A percentile compares a stretch with the other conserved stretches of the same genome.
These are phyloP conservation scores for Sugiyamaella neomexicana DNA, from an alignment of 1,139 yeast species.

Conservation along the genomic window DNA sequence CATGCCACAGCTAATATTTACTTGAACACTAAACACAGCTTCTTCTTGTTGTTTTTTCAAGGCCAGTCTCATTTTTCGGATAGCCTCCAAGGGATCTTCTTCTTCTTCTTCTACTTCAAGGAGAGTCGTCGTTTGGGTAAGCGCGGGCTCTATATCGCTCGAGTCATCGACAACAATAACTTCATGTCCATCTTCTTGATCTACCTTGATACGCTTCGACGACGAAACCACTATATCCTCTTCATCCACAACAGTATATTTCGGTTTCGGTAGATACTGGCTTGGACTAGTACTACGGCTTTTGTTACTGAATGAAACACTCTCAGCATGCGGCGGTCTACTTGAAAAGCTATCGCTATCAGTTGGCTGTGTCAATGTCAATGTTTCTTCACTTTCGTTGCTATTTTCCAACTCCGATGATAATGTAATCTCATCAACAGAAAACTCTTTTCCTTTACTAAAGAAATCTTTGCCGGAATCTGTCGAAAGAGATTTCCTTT, in stretches of 20 bases:
- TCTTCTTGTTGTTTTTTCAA: constrained; percentile 1
- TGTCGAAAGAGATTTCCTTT: not conserved
- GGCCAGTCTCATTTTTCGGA: constrained; percentile 6
- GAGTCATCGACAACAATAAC: not conserved
- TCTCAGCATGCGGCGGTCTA: not conserved
- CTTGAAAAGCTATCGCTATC: not conserved
- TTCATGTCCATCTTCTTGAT: not conserved
- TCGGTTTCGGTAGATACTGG: not conserved
- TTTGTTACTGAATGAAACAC: not conserved
- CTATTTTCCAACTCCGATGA: not conserved
- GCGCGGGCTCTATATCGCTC: not conserved
- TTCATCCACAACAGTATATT: too few species aligned
- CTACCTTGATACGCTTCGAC: not conserved
- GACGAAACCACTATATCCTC: not conserved
- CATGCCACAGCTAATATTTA: constrained; percentile 9
- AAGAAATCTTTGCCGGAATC: constrained; percentile 16
- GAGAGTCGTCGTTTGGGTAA: too few species aligned
- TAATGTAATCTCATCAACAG: not conserved
- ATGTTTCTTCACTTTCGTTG: not conserved
- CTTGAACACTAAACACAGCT: constrained; percentile 4
- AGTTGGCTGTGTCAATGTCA: not conserved
- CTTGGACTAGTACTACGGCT: not conserved
- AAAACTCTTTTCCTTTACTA: constrained; percentile 2
- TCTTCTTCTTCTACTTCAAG: not conserved
- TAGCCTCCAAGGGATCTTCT: constrained; percentile 9